Base-by-base conservation (phyloP, 768 basidiomycete species). In the Mycena indigotica region DNA sequence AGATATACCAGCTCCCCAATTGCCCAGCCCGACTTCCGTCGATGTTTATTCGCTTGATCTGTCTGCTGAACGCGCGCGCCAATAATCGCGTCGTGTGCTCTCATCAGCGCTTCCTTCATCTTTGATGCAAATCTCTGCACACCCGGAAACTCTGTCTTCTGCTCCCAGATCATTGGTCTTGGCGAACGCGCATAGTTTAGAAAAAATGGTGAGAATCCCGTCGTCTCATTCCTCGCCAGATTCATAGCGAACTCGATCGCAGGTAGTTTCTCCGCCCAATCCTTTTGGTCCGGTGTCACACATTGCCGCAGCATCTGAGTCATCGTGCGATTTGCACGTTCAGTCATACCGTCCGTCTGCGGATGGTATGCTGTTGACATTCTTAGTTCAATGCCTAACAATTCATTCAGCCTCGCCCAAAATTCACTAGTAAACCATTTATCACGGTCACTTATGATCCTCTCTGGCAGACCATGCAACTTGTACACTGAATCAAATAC, bases 321-420 rank as follows among this genome's bases (percentile, higher is more conserved):
- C 8, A 79, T 64, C 3, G 67, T 70, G 58, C 76, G 70, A 50
- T 77, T 79, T 19, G 65, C 66, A 17, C 71, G 58, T 62, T 78
- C 75, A 0, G 74, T 75, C 26, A 68, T 71, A 51, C 73, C 70
- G 52, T 80, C 73, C 3, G 76, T 73, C 62, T 80, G 70, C 0
- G 77, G 79, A 46, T 82, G 81, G 56, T 75, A 81, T 0, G 76
- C 74, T 0, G 77, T 78, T 3, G 72, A 76, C 3, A 66, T 66
- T 35, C 32, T 17, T 5, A 16, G 26, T 29, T 53, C 35, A 38
- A 58, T 15, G 63, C 64, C 55, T 55, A 66, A 46, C 62, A 72
- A 15, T 68, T 45, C 32, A 48, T 49, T 50, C 13, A 69, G 55
- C 23, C 59, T 55, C 38, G 50, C 53, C 61, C 65, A 72, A 53